Evolutionary conservation across 345 rosid species (phyloP).

Genomic region (Aegle marmelos): DNA sequence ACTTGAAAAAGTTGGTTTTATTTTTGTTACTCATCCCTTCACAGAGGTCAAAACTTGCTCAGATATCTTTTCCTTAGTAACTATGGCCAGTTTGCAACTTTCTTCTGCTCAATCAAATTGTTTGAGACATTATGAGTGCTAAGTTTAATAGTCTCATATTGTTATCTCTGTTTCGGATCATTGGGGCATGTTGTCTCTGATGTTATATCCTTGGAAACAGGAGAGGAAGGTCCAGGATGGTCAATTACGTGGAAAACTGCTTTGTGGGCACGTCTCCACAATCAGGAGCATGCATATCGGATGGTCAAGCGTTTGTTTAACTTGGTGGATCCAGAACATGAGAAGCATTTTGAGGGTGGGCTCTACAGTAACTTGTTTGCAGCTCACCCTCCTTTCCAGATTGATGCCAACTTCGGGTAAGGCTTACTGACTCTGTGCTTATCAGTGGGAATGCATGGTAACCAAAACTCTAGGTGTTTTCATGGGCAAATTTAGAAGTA

Average conservation of each 20-base stretch:
- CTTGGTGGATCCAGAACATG: slow-evolving; percentile 76
- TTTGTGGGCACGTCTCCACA: slow-evolving; percentile 81
- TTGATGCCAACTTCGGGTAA: slow-evolving; percentile 98
- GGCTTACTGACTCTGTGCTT: slow-evolving; percentile 5
- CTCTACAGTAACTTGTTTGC: slow-evolving; percentile 85
- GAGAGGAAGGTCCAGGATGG: slow-evolving; percentile 98
- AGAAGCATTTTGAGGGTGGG: slow-evolving; percentile 67
- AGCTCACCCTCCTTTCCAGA: slow-evolving; percentile 96
- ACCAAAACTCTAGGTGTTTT: background rate
- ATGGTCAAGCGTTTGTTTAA: slow-evolving; percentile 70
- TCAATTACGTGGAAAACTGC: slow-evolving; percentile 87
- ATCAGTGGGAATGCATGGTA: background rate
- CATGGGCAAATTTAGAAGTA: background rate
- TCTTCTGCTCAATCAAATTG: background rate
- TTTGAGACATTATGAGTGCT: background rate
- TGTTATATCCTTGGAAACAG: slow-evolving; percentile 31
- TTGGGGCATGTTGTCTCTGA: slow-evolving; percentile 3
- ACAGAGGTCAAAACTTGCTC: background rate
- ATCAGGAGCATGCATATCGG: slow-evolving; percentile 65
- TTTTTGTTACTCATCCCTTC: background rate
- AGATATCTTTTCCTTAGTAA: background rate
- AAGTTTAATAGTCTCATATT: background rate
- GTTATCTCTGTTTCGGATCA: background rate
- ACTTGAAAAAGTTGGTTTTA: background rate
- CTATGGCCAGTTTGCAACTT: background rate